Percentiles rank a stretch among this genome's conserved stretches.
Conservation (phyloP, 202 grass and related monocot species). For the Schoenoplectus tabernaemontani region DNA sequence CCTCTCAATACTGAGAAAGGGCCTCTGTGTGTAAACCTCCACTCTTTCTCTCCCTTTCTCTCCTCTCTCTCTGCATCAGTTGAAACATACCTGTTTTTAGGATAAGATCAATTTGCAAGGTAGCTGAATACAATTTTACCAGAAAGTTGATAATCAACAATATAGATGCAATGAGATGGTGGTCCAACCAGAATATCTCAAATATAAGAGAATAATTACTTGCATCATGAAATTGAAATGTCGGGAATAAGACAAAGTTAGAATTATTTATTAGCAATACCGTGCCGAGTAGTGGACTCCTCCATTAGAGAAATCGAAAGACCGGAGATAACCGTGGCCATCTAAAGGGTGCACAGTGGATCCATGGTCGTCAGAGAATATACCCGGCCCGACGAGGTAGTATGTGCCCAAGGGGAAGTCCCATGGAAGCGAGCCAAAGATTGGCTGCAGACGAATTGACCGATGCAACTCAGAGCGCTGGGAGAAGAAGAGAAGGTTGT, state of each 20-base stretch:
- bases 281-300: slow-evolving; percentile 40
- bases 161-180: background rate
- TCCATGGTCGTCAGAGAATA: slow-evolving; percentile 88
- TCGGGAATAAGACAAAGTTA: background rate
- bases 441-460: slow-evolving; percentile 40
- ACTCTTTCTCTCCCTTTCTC: too few relatives aligned
- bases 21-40: slow-evolving; percentile 87
- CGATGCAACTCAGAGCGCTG: slow-evolving; percentile 53
- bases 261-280: slow-evolving; percentile 16
- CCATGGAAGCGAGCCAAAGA: slow-evolving; percentile 49
- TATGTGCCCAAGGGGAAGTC: slow-evolving; percentile 76
- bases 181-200: background rate
- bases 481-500: slow-evolving; percentile 85
- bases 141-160: background rate
- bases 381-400: slow-evolving; percentile 72
- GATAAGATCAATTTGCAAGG: background rate
- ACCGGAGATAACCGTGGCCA: slow-evolving; percentile 90
- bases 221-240: background rate
- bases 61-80: too few relatives aligned
- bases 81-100: slow-evolving; percentile 46
- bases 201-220: background rate
- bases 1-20: slow-evolving; percentile 90
- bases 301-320: slow-evolving; percentile 44
- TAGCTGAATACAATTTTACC: background rate
- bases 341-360: slow-evolving; percentile 92